These are phyloP conservation scores for Tulasnella sp. DNA, from an alignment of 768 basidiomycete genomes.

Conservation along the genomic window DNA sequence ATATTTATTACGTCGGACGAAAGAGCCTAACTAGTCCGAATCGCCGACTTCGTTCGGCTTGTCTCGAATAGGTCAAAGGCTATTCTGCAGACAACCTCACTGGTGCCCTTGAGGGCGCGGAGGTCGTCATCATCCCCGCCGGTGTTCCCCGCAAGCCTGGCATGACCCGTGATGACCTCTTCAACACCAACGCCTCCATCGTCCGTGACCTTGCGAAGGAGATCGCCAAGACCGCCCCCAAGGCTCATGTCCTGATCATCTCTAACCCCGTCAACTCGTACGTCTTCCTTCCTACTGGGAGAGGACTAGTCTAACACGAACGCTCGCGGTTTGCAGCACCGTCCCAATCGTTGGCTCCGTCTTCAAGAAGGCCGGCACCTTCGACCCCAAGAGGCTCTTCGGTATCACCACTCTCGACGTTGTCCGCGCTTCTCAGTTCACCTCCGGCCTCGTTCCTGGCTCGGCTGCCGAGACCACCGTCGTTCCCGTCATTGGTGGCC, in stretches of 20 bases:
- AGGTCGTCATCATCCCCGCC: conserved; percentile 96
- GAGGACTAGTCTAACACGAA: not conserved
- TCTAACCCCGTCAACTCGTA: conserved; percentile 69
- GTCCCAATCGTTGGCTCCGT: conserved; percentile 94
- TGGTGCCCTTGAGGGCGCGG: conserved; percentile 76
- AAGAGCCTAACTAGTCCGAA: not conserved
- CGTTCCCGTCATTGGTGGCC: conserved; percentile 88
- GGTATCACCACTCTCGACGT: conserved; percentile 99
- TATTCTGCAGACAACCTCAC: conserved; percentile 83
- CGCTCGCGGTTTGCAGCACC: conserved; percentile 40
- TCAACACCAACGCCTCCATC: conserved; percentile 97
- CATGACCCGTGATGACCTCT: conserved; percentile 95
- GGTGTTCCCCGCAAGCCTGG: conserved; percentile 96
- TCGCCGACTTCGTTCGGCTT: not conserved
- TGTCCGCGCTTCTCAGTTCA: conserved; percentile 90
- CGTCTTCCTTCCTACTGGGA: conserved; percentile 34
- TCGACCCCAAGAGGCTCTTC: conserved; percentile 81
- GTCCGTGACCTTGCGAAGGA: conserved; percentile 91
- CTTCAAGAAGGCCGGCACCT: conserved; percentile 86
- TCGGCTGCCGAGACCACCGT: conserved; percentile 56
- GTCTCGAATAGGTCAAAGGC: conserved; percentile 52
- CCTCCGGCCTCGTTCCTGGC: conserved; percentile 54
- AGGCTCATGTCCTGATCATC: conserved; percentile 92
- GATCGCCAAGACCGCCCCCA: conserved; percentile 75
- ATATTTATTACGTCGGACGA: not conserved